Evolutionary conservation across 2,329 filamentous ascomycete species (phyloP).

Genomic region (Thielaviopsis ethacetica): DNA sequence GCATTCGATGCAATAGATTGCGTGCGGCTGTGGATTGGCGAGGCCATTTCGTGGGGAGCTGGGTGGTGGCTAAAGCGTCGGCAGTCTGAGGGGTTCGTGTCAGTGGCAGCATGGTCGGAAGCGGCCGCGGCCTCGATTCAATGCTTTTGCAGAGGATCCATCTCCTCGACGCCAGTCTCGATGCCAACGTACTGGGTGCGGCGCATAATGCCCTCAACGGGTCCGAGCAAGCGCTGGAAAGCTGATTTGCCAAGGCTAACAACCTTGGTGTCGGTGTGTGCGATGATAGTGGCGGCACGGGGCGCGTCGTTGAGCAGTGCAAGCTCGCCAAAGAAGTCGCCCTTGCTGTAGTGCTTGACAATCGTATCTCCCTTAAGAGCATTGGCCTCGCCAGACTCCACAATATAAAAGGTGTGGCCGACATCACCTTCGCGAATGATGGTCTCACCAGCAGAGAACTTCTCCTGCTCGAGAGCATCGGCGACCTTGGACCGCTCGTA

Average conservation of each 20-base stretch:
- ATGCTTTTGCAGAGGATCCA: conserved; percentile 43
- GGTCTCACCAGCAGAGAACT: conserved; percentile 59
- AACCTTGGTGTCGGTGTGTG: conserved; percentile 77
- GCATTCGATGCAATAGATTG: conserved; percentile 4
- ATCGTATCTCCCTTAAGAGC: conserved; percentile 64
- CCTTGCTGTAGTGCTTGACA: conserved; percentile 72
- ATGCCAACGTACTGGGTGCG: conserved; percentile 49
- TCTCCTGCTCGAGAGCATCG: conserved; percentile 83
- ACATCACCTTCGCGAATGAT: conserved; percentile 89
- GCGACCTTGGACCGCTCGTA: conserved; percentile 97
- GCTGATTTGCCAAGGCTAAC: conserved; percentile 84
- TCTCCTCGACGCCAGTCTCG: conserved; percentile 45
- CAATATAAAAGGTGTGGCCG: conserved; percentile 78
- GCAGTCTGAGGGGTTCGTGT: not conserved
- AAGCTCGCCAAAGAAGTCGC: conserved; percentile 94
- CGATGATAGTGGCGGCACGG: conserved; percentile 75
- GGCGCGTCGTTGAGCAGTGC: conserved; percentile 87
- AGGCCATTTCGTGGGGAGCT: not conserved
- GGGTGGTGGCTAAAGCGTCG: conserved; percentile 9
- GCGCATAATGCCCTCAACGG: conserved; percentile 88
- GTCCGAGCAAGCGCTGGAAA: conserved; percentile 83
- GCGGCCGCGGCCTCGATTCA: conserved; percentile 9
- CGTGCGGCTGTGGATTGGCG: conserved; percentile 3
- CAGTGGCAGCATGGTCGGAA: conserved; percentile 1
- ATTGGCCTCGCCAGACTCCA: conserved; percentile 75